Evolutionary conservation across 176 grass and related monocot species (phyloP).

Genomic region (Hordeum vulgare): MorexV3_pseudomolecules_assembly NC_058524.1:458251144-458251643

Average conservation of each 20-base stretch:
- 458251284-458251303: constrained; percentile 27
- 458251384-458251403: constrained; percentile 14
- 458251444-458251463: background rate
- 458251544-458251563: no score
- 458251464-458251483: background rate
- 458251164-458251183: background rate
- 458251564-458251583: no score
- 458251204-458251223: background rate
- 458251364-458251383: constrained; percentile 33
- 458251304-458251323: constrained; percentile 34
- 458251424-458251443: background rate
- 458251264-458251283: constrained; percentile 33
- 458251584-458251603: no score
- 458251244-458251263: background rate
- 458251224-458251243: background rate
- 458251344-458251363: constrained; percentile 44
- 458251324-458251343: constrained; percentile 30
- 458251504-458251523: no score
- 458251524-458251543: no score
- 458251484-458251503: background rate
- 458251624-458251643: no score
- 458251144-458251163: background rate
- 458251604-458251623: no score
- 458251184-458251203: constrained; percentile 19
- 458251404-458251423: background rate